Percentiles rank a stretch among this genome's conserved stretches.
Conservation (phyloP, 2,329 filamentous ascomycete species). For the Pezicula radicicola region DNA sequence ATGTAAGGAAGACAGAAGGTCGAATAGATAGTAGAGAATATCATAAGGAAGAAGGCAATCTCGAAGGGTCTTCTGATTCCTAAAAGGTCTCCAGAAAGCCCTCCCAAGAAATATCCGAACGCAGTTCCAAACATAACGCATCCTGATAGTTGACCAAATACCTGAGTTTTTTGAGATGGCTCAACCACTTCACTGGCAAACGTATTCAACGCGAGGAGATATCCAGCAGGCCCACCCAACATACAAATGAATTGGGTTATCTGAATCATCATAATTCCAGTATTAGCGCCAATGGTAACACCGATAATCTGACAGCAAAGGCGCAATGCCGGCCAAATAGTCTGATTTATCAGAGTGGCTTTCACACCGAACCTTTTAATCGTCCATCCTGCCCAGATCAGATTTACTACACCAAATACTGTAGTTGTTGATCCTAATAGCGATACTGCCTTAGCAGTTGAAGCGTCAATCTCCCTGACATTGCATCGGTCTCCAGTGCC, state of each 20-base stretch:
- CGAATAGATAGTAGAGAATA: constrained; percentile 38
- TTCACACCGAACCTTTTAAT: constrained; percentile 66
- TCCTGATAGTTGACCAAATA: constrained; percentile 64
- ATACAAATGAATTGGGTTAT: constrained; percentile 65
- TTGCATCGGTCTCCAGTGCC: constrained; percentile 53
- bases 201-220: constrained; percentile 66
- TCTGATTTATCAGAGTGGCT: constrained; percentile 58
- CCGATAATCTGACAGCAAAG: constrained; percentile 63
- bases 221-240: constrained; percentile 66
- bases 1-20: constrained; percentile 44
- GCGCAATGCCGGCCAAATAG: constrained; percentile 61
- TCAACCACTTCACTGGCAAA: constrained; percentile 64
- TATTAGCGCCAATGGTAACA: constrained; percentile 55
- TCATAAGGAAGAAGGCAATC: constrained; percentile 55
- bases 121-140: constrained; percentile 65
- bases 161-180: constrained; percentile 56
- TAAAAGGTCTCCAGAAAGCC: constrained; percentile 60
- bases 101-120: constrained; percentile 62
- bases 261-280: constrained; percentile 68
- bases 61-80: constrained; percentile 64
- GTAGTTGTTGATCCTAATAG: constrained; percentile 66
- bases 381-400: constrained; percentile 64
- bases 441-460: constrained; percentile 61
- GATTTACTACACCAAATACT: constrained; percentile 63
- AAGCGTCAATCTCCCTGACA: constrained; percentile 59